Base-by-base conservation (phyloP, 2,329 filamentous ascomycete genomes). In the Ophiosphaerella narmari region DNA sequence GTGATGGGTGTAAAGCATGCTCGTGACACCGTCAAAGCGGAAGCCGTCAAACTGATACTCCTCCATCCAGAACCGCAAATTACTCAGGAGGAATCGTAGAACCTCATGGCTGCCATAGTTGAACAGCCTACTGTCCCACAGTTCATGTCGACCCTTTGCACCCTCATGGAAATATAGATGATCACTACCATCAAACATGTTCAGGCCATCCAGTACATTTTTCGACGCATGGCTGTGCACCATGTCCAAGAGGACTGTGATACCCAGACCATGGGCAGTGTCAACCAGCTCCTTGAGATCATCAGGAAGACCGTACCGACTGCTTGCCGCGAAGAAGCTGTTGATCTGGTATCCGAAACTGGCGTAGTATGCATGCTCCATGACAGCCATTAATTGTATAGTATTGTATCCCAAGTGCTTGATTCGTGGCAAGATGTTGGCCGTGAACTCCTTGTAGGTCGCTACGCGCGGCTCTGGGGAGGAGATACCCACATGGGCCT, bases 341-440 rank as follows among this genome's bases (percentile, higher is more conserved):
- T 97, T 99, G 77, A 99, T 86, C 75, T 99, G 94, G 74, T 99
- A 99, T 39, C 94, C 94, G 66, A 99, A 99, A 69, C 93, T 97
- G 66, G 94, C 94, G 73, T 99, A 99, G 80, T 99, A 99, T 42
- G 94, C 94, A 75, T 99, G 94, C 72, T 99, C 94, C 93, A 99
- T 99, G 69, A 99, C 82, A 39, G 94, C 94, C 94, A 99, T 99
- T 57, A 99, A 81, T 73, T 99, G 94, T 62, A 99, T 97, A 46
- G 92, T 89, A 71, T 99, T 97, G 80, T 99, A 99, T 35, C 93
- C 94, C 37, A 97, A 80, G 57, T 86, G 79, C 69, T 92, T 88
- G 77, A 99, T 97, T 50, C 93, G 85, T 13, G 93, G 92, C 7
- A 99, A 83, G 82, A 96, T 91, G 73, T 90, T 91, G 66, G 86